These are phyloP conservation scores for Prunus mongolica DNA, from an alignment of 306 rosid genomes.

Conservation along the genomic window DNA sequence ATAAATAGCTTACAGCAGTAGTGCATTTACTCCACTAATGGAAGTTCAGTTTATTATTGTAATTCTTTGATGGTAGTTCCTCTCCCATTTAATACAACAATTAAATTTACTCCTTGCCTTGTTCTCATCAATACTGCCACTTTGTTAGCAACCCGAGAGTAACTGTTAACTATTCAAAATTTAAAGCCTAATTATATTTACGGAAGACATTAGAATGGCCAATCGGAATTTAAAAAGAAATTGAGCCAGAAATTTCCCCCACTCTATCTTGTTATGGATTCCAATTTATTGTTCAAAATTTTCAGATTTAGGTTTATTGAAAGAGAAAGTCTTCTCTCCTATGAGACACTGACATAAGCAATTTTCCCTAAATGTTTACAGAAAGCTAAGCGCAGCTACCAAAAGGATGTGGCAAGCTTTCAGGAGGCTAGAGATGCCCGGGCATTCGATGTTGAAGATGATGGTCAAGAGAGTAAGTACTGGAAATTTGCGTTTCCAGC, in stretches of 20 bases:
- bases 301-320: neutral
- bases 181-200: neutral
- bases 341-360: neutral
- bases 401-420: constrained; percentile 71
- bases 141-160: neutral
- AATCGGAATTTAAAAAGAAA: neutral
- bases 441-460: constrained; percentile 53
- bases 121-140: neutral
- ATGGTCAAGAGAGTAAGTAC: constrained; percentile 51
- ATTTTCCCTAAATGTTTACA: constrained; percentile 31
- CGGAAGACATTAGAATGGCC: neutral
- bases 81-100: neutral
- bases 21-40: neutral
- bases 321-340: neutral
- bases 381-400: constrained; percentile 93
- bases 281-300: neutral
- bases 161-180: neutral
- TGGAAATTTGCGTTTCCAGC: neutral
- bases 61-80: neutral
- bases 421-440: constrained; percentile 52
- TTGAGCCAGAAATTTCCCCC: neutral
- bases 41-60: neutral
- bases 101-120: neutral
- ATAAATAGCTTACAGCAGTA: neutral
- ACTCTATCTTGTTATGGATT: neutral